These are phyloP conservation scores for Huntiella savannae DNA, from an alignment of 2,329 filamentous ascomycete genomes.

Conservation along the genomic window DNA sequence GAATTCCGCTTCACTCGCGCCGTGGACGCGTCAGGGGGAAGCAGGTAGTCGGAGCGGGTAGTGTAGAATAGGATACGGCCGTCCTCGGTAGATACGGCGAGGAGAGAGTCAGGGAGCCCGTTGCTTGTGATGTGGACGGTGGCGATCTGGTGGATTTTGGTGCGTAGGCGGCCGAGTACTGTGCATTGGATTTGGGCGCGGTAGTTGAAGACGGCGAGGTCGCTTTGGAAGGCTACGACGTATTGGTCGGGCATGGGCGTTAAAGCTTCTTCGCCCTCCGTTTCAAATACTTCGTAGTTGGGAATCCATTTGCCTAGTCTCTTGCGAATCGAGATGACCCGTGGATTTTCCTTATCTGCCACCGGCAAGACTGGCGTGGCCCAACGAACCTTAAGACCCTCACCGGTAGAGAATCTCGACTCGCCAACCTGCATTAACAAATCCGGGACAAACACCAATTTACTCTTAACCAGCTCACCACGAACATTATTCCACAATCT, in stretches of 20 bases:
- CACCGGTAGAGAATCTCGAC: conserved; percentile 56
- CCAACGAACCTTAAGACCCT: conserved; percentile 71
- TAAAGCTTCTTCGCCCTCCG: conserved; percentile 43
- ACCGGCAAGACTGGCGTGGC: conserved; percentile 31
- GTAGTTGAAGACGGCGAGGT: conserved; percentile 69
- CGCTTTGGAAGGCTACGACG: conserved; percentile 73
- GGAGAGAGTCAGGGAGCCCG: conserved; percentile 23
- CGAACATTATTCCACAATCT: conserved; percentile 57
- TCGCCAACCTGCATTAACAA: conserved; percentile 61
- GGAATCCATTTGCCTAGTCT: background rate
- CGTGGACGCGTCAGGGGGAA: conserved; percentile 13
- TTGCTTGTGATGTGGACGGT: conserved; percentile 41
- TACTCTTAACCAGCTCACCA: conserved; percentile 57
- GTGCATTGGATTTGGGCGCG: conserved; percentile 67
- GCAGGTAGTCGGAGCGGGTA: conserved; percentile 34
- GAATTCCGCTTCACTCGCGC: conserved; percentile 2
- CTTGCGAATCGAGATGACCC: background rate
- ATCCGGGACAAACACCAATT: conserved; percentile 63
- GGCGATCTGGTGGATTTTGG: conserved; percentile 66
- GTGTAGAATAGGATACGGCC: conserved; percentile 72
- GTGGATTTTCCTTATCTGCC: background rate
- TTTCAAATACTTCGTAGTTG: conserved; percentile 15
- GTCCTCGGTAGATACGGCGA: conserved; percentile 77
- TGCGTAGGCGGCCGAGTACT: conserved; percentile 45
- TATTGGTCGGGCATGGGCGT: conserved; percentile 25